Base-by-base conservation (phyloP, 1,284 basidiomycete species). In the Rhodotorula sp. region DNA sequence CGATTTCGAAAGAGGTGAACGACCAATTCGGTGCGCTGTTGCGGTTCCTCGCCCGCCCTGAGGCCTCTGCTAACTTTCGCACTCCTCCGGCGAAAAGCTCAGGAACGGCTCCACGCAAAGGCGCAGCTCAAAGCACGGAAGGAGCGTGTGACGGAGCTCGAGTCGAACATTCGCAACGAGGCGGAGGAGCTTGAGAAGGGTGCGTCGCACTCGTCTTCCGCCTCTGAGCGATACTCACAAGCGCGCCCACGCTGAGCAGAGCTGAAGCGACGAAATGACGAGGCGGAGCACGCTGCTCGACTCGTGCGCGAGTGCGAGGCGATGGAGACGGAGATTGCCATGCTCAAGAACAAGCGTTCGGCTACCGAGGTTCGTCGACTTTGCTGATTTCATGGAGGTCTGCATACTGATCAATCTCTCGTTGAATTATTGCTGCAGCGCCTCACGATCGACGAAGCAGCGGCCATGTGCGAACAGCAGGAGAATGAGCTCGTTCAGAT, bases 391-490 rank as follows among this genome's bases (percentile, higher is more conserved):
- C 10, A 34, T 50, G 49, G 19, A 21, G 14, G 23, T 52, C 50
- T 25, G 5, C 21, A 4, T 1, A 34, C 34, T 5, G 34, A 34
- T 34, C 34, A 34, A 34, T 34, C 34, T 34, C 34, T 34, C 34
- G 34, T 5, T 34, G 34, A 34, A 34, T 34, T 34, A 4, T 23
- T 8, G 3, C 42, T 8, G 12, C 58, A 79, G 74, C 75, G 77
- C 8, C 68, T 79, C 45, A 79, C 78, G 1, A 64, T 78, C 45
- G 74, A 73, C 46, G 73, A 79, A 60, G 72, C 73, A 10, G 44
- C 65, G 2, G 44, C 60, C 14, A 66, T 66, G 9, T 61, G 67
- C 34, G 77, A 78, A 13, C 66, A 61, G n/a, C 78, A 79, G 46
- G 67, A 70, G 23, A n/a, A 44, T 23, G 55, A 70, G 61, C 63